Base-by-base conservation (phyloP, 345 rosid genomes). In the Aethionema arabicum region DNA sequence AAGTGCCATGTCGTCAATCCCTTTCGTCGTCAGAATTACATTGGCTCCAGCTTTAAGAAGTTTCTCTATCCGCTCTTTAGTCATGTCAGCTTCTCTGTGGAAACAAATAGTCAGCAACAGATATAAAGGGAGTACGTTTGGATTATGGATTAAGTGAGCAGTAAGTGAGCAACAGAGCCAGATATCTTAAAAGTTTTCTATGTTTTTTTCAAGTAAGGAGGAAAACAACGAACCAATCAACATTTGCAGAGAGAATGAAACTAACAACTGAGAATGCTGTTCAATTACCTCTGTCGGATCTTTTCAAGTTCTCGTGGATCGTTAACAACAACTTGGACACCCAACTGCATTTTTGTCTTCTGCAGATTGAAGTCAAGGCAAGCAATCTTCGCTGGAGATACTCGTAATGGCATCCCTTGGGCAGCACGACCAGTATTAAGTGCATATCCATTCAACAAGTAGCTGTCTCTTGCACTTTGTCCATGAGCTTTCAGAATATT, bases 231-330 rank as follows among this genome's bases (percentile, higher is more conserved):
- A 36, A 14, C 32, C 35, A 5, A 48, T 8, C 11, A 2, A 44
- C 46, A 35, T 43, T 40, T 13, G 9, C 35, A 43, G 45, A 5
- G 29, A n/a, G 39, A 32, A 35, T 9, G 5, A 3, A 59, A 29
- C 2, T n/a, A 36, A 44, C 21, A 46, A 3, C 56, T 1, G 61
- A 45, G 63, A 4, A 21, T 21, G 27, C 27, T 21, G 27, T 21
- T 21, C 2, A 33, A 61, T 68, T 59, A 90, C 96, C 97, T 95
- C 70, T 86, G 83, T 61, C 99, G 95, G 74, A 90, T 87, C 69
- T 83, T 93, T 73, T 93, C 99, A 36, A 93, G 99, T 77, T 93
- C 99, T 77, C 96, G 87, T 30, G 99, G 99, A 83, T 93, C 95
- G 35, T 72, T 72, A 49, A 93, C 97, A 32, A 93, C 75, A 48